Conservation (phyloP, 2,329 filamentous ascomycete species). For the Fusarium palustre region DNA sequence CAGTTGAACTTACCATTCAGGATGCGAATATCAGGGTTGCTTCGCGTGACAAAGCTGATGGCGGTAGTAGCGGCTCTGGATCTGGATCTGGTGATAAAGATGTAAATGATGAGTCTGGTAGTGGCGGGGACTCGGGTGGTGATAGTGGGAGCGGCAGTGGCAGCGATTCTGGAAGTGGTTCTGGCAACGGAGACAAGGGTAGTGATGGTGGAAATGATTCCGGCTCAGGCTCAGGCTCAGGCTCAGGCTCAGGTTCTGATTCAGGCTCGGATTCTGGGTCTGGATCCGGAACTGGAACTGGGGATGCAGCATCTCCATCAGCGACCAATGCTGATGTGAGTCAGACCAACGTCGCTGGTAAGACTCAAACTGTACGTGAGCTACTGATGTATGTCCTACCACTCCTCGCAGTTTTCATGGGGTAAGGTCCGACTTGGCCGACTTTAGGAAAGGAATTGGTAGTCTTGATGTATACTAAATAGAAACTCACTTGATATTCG, state of each 20-base stretch:
- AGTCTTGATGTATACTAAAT: not conserved
- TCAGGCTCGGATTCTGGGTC: not conserved
- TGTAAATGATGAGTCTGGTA: not conserved
- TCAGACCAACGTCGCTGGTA: not conserved
- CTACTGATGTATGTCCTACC: not conserved
- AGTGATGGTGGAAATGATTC: not conserved
- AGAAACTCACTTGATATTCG: not conserved
- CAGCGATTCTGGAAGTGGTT: not conserved
- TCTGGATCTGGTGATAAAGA: not conserved
- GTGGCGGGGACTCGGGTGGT: not conserved
- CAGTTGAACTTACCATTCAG: conserved; percentile 13
- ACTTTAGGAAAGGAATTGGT: not conserved
- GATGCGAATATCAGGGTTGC: conserved; percentile 11
- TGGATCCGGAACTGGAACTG: not conserved
- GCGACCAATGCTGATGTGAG: not conserved
- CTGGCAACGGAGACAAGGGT: not conserved
- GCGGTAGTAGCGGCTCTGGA: not conserved
- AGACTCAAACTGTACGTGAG: not conserved
- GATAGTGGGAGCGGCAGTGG: not conserved
- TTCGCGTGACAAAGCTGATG: not conserved
- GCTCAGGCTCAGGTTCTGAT: not conserved
- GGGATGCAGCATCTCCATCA: not conserved
- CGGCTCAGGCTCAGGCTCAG: not conserved
- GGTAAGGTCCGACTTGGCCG: fast-evolving
- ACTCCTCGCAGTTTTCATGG: not conserved